A percentile compares a stretch with the other conserved stretches of the same genome.
Conservation (phyloP, 352 stramenopile species). For the Globisporangium ultimum region DNA sequence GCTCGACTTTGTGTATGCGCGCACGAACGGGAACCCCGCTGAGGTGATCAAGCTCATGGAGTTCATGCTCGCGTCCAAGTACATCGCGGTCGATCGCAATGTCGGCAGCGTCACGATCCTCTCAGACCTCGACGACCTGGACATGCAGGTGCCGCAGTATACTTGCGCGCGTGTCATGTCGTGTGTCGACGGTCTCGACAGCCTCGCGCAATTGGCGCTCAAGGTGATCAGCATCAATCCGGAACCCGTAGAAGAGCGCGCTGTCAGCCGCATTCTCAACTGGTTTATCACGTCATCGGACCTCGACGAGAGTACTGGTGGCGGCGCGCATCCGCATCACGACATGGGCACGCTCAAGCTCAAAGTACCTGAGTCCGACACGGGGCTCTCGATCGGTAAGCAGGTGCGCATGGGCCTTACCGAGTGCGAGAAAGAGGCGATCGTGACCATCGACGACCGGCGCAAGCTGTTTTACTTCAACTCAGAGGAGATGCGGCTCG, state of each 20-base stretch:
- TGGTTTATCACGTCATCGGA: conserved; percentile 32
- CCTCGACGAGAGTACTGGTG: conserved; percentile 29
- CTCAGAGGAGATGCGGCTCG: conserved; percentile 56
- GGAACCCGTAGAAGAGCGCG: conserved; percentile 53
- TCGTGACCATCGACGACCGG: conserved; percentile 44
- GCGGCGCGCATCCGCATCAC: too few species aligned
- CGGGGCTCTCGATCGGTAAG: conserved; percentile 32
- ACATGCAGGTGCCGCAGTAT: conserved; percentile 71
- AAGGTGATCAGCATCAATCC: conserved; percentile 69
- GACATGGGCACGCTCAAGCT: conserved; percentile 26
- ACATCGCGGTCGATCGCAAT: conserved; percentile 46
- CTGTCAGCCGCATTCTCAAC: conserved; percentile 51
- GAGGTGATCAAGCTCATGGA: conserved; percentile 66
- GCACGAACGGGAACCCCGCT: conserved; percentile 63
- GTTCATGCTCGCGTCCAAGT: conserved; percentile 67
- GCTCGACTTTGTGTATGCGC: conserved; percentile 66
- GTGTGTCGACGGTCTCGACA: conserved; percentile 51
- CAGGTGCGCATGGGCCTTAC: conserved; percentile 42
- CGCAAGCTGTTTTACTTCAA: conserved; percentile 68
- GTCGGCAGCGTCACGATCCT: conserved; percentile 58
- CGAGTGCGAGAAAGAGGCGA: conserved; percentile 28
- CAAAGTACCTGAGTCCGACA: conserved; percentile 36
- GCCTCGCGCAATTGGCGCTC: conserved; percentile 54
- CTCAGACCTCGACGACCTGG: conserved; percentile 68
- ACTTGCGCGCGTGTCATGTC: conserved; percentile 70